Evolutionary conservation across 345 rosid species (phyloP).

Genomic region (Eucalyptus cloeziana): DNA sequence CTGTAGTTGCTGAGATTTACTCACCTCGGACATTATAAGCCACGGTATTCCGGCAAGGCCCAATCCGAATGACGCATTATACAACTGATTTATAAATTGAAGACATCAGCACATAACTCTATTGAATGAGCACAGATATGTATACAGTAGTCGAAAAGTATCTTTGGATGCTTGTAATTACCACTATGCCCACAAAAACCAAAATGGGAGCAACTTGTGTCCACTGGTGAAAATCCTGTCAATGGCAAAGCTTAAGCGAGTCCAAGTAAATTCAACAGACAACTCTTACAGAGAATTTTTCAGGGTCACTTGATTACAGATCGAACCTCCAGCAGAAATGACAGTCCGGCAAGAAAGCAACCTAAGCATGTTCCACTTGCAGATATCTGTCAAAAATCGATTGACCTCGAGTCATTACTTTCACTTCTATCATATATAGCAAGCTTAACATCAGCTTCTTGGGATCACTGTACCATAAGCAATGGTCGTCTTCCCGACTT

Average conservation of each 20-base stretch:
- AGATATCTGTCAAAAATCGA: constrained; percentile 36
- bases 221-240: constrained; percentile 40
- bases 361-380: constrained; percentile 79
- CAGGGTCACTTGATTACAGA: not conserved
- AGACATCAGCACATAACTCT: not conserved
- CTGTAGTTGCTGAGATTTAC: not conserved
- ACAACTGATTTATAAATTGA: not conserved
- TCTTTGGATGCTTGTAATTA: not conserved
- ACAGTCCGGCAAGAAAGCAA: constrained; percentile 41
- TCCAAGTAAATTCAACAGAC: not conserved
- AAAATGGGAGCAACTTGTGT: constrained; percentile 24
- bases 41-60: constrained; percentile 78
- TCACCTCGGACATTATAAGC: constrained; percentile 80
- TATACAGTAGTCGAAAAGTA: not conserved
- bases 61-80: constrained; percentile 33
- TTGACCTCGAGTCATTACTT: not conserved
- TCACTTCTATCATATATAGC: not conserved
- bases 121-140: not conserved
- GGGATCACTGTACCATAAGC: constrained; percentile 33
- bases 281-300: not conserved
- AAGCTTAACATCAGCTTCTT: not conserved
- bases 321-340: constrained; percentile 44
- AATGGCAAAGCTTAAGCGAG: not conserved
- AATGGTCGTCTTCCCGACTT: constrained; percentile 63
- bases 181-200: constrained; percentile 45